Evolutionary conservation across 2,329 filamentous ascomycete species (phyloP).

Genomic region (Penicillium sp.): DNA sequence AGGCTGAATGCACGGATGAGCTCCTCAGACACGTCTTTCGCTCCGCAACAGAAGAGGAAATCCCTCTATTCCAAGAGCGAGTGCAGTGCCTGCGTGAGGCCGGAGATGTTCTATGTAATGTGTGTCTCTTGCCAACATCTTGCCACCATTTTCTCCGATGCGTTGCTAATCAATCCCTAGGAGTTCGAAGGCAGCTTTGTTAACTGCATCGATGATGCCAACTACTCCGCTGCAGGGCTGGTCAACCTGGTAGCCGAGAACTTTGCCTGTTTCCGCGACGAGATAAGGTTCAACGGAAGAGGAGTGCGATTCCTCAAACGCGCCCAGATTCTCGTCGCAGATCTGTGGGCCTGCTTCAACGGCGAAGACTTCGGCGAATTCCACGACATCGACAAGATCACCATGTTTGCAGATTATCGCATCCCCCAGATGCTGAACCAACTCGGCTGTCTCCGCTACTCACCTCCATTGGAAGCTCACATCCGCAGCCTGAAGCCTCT

Average conservation of each 20-base stretch:
- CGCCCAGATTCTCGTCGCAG: conserved; percentile 91
- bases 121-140: conserved; percentile 35
- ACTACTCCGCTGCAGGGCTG: conserved; percentile 72
- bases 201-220: conserved; percentile 67
- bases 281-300: conserved; percentile 67
- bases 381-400: conserved; percentile 86
- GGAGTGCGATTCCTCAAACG: conserved; percentile 82
- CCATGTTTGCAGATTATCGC: conserved; percentile 98
- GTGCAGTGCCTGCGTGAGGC: conserved; percentile 77
- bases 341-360: conserved; percentile 93
- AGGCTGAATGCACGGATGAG: conserved; percentile 69
- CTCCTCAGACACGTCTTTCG: conserved; percentile 73
- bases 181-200: conserved; percentile 70
- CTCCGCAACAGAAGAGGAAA: conserved; percentile 77
- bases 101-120: conserved; percentile 70
- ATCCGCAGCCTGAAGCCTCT: conserved; percentile 63
- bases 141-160: background rate
- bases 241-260: conserved; percentile 79
- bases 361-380: conserved; percentile 75
- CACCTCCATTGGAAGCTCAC: conserved; percentile 67
- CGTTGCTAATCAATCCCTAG: conserved; percentile 39
- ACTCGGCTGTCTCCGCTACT: conserved; percentile 77
- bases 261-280: conserved; percentile 83
- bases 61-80: conserved; percentile 75
- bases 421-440: conserved; percentile 88